Percentiles rank a stretch among this genome's conserved stretches.
These are phyloP conservation scores for Diaporthe eres DNA, from an alignment of 2,329 filamentous ascomycete genomes.

Conservation along the genomic window DNA sequence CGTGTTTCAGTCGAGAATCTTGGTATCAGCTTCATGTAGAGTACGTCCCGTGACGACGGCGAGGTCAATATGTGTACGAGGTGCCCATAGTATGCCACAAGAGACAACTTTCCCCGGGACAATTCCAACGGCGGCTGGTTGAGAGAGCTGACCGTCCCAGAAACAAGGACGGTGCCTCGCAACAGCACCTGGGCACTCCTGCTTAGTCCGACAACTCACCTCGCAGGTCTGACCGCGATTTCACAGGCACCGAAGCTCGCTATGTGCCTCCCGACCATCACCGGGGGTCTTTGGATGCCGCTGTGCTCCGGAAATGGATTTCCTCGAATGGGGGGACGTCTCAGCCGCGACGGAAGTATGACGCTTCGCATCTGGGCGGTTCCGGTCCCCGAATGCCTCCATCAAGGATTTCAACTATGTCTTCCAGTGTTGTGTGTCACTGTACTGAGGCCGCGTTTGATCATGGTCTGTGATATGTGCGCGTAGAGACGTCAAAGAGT, in stretches of 20 bases:
- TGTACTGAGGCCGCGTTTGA: too few species aligned
- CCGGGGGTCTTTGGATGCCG: background rate
- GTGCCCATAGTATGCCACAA: background rate
- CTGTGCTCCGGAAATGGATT: too few species aligned
- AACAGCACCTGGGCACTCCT: background rate
- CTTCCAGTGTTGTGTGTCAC: background rate
- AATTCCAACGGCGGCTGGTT: background rate
- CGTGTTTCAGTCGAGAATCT: background rate
- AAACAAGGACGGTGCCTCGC: background rate
- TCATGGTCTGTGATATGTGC: too few species aligned
- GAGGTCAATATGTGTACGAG: background rate
- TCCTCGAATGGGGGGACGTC: background rate
- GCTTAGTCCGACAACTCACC: background rate
- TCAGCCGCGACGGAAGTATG: background rate
- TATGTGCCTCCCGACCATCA: background rate
- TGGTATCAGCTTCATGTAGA: background rate
- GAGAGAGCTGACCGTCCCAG: background rate
- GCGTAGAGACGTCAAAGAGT: too few species aligned
- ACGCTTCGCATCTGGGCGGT: background rate
- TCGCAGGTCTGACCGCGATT: background rate
- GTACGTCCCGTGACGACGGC: background rate
- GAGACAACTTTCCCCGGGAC: background rate
- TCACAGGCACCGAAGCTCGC: background rate
- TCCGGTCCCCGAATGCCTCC: too few species aligned
- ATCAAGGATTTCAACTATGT: background rate